A percentile compares a stretch with the other conserved stretches of the same genome.
phyloP scores from a whole-genome alignment of 2,329 filamentous ascomycete genomes.

The Piedraia hortae region DNA sequence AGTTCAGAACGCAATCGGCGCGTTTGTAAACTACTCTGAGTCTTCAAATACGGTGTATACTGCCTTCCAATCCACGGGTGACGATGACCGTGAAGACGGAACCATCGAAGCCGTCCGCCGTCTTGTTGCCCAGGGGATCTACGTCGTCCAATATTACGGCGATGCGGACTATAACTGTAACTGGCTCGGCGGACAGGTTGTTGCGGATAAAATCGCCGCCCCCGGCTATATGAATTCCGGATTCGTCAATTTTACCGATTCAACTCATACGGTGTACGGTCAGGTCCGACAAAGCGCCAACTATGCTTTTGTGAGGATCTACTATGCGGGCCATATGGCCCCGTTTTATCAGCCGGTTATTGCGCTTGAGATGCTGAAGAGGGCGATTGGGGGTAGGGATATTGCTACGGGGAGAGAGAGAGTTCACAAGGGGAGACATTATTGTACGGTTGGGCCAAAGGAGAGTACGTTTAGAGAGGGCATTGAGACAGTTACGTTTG shows the following conservation, averaged over 20 bases:
- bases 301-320: slow-evolving; percentile 24
- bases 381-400: slow-evolving; percentile 21
- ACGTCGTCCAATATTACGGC: slow-evolving; percentile 18
- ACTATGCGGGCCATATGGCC: slow-evolving; percentile 22
- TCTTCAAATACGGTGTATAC: slow-evolving; percentile 13
- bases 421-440: slow-evolving; percentile 2
- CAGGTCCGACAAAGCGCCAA: slow-evolving; percentile 24
- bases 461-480: slow-evolving; percentile 15
- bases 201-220: slow-evolving; percentile 16
- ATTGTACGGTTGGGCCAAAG: slow-evolving; percentile 6
- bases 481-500: slow-evolving; percentile 19
- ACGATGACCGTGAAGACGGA: slow-evolving; percentile 19
- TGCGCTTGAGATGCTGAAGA: slow-evolving; percentile 22
- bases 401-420: slow-evolving; percentile 20
- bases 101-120: slow-evolving; percentile 16
- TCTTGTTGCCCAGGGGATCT: slow-evolving; percentile 16
- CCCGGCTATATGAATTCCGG: slow-evolving; percentile 19
- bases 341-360: slow-evolving; percentile 25
- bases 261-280: slow-evolving; percentile 22
- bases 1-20: slow-evolving; percentile 29
- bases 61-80: slow-evolving; percentile 22
- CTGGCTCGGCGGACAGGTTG: slow-evolving; percentile 18
- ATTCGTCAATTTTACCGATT: slow-evolving; percentile 19
- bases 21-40: slow-evolving; percentile 28
- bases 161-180: slow-evolving; percentile 22